phyloP scores from a whole-genome alignment of 163 green algal species.

The Picocystis sp. region DNA sequence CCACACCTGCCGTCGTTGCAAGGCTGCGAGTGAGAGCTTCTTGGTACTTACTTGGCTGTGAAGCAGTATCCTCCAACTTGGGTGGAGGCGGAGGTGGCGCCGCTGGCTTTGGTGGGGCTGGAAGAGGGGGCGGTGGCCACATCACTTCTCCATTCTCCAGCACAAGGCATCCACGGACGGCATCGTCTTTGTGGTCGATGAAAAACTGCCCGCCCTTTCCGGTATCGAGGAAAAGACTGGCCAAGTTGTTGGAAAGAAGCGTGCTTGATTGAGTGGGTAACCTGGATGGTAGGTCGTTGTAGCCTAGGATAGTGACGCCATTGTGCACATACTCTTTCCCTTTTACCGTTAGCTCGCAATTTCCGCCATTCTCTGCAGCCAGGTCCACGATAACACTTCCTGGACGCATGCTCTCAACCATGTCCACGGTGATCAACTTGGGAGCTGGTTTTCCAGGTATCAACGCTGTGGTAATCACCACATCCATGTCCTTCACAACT shows the following conservation, averaged over 20 bases:
- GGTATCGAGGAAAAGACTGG: constrained; percentile 54
- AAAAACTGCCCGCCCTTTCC: constrained; percentile 50
- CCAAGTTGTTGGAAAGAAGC: constrained; percentile 84
- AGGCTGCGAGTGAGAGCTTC: constrained; percentile 4
- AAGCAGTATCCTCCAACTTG: constrained; percentile 9
- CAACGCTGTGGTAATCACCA: constrained; percentile 79
- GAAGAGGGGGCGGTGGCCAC: constrained; percentile 45
- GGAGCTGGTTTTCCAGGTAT: constrained; percentile 66
- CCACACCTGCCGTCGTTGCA: constrained; percentile 1
- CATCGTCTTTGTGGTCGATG: constrained; percentile 72
- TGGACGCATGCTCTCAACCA: constrained; percentile 67
- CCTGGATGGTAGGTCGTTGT: constrained; percentile 69
- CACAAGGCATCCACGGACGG: constrained; percentile 43
- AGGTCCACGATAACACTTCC: constrained; percentile 72
- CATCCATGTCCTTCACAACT: constrained; percentile 69
- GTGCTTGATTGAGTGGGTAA: constrained; percentile 62
- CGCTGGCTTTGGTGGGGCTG: not conserved
- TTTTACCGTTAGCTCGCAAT: constrained; percentile 54
- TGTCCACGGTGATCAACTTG: constrained; percentile 54
- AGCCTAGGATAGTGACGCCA: constrained; percentile 63
- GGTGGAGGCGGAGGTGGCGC: constrained; percentile 1
- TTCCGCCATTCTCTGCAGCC: constrained; percentile 70
- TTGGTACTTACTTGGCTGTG: constrained; percentile 11
- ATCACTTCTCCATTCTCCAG: constrained; percentile 53
- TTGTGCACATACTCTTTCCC: constrained; percentile 14